Evolutionary conservation across 176 grass and related monocot species (phyloP).

Genomic region (Chloris gayana): DNA sequence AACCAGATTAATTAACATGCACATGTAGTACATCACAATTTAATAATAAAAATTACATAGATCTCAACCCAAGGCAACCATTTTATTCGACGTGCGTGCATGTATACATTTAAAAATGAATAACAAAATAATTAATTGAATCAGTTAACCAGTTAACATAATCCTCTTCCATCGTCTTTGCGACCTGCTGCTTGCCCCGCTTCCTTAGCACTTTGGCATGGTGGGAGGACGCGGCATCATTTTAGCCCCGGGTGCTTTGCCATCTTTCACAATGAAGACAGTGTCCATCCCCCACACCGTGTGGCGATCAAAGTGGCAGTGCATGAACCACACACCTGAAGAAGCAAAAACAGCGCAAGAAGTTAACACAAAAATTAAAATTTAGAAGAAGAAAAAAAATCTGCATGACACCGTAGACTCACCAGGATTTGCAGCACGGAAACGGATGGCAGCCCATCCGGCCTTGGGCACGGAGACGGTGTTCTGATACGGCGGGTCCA

Average conservation of each 20-base stretch:
- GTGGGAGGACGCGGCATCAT: constrained; percentile 47
- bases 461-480: constrained; percentile 26
- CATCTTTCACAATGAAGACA: constrained; percentile 73
- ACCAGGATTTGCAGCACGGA: constrained; percentile 43
- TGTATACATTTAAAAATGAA: background rate
- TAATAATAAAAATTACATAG: background rate
- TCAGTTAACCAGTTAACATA: background rate
- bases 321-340: constrained; percentile 77
- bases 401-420: background rate
- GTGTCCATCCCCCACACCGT: constrained; percentile 68
- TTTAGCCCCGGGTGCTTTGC: constrained; percentile 14
- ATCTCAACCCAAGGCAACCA: background rate
- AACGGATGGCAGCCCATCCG: constrained; percentile 46
- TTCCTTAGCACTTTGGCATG: constrained; percentile 55
- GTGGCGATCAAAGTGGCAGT: constrained; percentile 75
- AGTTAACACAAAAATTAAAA: background rate
- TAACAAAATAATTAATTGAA: background rate
- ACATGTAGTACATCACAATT: too few species aligned
- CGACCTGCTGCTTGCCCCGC: background rate
- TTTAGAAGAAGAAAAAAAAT: background rate
- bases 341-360: background rate
- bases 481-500: constrained; percentile 37
- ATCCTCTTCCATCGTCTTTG: background rate
- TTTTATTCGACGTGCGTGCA: background rate
- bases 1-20: background rate